These are phyloP conservation scores for Raddia distichophylla DNA, from an alignment of 176 grass and related monocot species.

Conservation along the genomic window DNA sequence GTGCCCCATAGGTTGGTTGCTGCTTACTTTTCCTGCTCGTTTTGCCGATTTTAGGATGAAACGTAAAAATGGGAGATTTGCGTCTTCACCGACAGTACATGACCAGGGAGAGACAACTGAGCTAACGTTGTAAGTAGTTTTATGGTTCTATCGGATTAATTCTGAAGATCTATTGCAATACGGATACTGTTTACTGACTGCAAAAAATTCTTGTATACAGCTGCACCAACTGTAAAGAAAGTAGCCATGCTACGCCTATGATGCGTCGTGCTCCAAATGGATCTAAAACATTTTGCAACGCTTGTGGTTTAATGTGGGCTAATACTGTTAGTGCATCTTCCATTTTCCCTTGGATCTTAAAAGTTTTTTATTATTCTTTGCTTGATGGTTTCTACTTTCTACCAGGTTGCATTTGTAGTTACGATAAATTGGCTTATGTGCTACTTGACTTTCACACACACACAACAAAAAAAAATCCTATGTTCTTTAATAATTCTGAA, in stretches of 20 bases:
- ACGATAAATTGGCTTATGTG: not conserved
- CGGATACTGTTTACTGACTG: not conserved
- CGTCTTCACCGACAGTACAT: not conserved
- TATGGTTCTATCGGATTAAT: not conserved
- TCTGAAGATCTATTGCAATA: not conserved
- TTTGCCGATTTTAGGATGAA: conserved; percentile 39
- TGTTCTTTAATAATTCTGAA: not conserved
- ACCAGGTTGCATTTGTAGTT: not conserved
- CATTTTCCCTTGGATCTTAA: not conserved
- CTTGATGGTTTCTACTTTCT: not conserved
- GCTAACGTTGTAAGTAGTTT: conserved; percentile 27
- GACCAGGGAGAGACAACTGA: conserved; percentile 13
- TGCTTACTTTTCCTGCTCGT: not conserved
- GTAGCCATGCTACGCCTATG: conserved; percentile 45
- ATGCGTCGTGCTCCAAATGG: conserved; percentile 59
- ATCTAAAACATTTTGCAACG: conserved; percentile 50
- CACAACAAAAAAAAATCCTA: not conserved
- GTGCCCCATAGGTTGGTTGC: not conserved
- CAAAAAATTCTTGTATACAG: conserved; percentile 11
- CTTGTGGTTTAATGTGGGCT: conserved; percentile 53
- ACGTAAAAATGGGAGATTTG: conserved; percentile 52
- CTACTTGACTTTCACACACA: not conserved
- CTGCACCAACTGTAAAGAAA: conserved; percentile 45
- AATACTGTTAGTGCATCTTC: conserved; percentile 25
- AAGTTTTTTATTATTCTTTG: not conserved